Evolutionary conservation across 257 asterid species (phyloP), one percentile per base, ranked within the genome.

Genomic region (Solanum clarkiae): DNA sequence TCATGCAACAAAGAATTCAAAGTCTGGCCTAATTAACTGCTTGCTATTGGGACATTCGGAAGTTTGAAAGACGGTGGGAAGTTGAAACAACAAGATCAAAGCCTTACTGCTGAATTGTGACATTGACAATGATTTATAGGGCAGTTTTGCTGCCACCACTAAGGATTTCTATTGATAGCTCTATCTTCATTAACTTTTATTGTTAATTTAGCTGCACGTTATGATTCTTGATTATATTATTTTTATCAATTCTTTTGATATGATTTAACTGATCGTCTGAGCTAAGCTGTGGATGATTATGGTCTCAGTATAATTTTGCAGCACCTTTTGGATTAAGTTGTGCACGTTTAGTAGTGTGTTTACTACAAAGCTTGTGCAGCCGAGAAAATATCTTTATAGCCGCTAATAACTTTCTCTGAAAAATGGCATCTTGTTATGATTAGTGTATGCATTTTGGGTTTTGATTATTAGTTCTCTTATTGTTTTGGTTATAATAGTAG

Each of bases 1-100:
- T 53, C 89, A 47, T 74, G 90, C 88, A 91, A 91, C 74, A 94
- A 94, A 88, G 99, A 93, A 72, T 90, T 90, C 92, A 89, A 88
- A 32, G 96, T 91, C 80, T 95, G 98, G 98, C 97, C 97, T 65
- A 87, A 84, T 74, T 93, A 90, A 40, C 84, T 95, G 14, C 94
- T 95, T 6, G 88, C 99, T 4, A 94, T 95, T 79, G 99, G 99
- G 47, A 95, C 99, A 80, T 93, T 95, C 18, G 98, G 98, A 42
- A 92, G 29, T 60, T 62, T 63, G 2, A 91, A 92, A 72, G 75
- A 83, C 12, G 47, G 88, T 20, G 90, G 84, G 6, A 85, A 60
- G 32, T 29, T 84, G 69, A 77, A 86, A 68, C 65, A 53, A 7
- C 69, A 83, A 71, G 91, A 83, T 42, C 85, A 86, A 36, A 69